Conservation (phyloP, 2,329 filamentous ascomycete genomes). For the Phoma sp. region DNA sequence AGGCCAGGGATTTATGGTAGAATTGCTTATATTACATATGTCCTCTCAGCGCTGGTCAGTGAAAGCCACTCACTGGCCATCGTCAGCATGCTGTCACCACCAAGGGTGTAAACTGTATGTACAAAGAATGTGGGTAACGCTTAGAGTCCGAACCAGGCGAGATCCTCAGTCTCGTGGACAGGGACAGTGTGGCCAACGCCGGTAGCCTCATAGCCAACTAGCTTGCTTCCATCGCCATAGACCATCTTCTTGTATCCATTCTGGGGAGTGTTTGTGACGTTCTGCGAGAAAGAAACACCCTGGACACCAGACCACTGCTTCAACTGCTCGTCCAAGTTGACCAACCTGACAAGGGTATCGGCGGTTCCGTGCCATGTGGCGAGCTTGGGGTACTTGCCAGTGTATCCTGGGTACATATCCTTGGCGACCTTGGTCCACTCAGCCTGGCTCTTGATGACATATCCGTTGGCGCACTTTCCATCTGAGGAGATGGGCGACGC, state of each 20-base stretch:
- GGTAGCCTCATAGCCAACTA: slow-evolving; percentile 30
- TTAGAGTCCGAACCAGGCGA: slow-evolving; percentile 14
- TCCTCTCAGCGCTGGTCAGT: too few species aligned
- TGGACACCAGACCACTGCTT: slow-evolving; percentile 39
- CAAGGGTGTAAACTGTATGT: too few species aligned
- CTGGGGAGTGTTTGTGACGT: slow-evolving; percentile 29
- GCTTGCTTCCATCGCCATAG: slow-evolving; percentile 36
- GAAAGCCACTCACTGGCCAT: not conserved
- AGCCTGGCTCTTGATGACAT: slow-evolving; percentile 22
- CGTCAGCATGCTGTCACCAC: too few species aligned
- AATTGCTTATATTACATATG: too few species aligned
- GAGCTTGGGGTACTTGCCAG: slow-evolving; percentile 44
- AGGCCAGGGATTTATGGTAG: too few species aligned
- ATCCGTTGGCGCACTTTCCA: slow-evolving; percentile 28
- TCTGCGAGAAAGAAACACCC: slow-evolving; percentile 23
- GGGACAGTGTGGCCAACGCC: slow-evolving; percentile 38
- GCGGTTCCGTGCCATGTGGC: slow-evolving; percentile 46
- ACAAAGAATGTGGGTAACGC: too few species aligned
- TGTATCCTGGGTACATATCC: slow-evolving; percentile 47
- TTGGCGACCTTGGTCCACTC: slow-evolving; percentile 44
- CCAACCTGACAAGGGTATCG: slow-evolving; percentile 39
- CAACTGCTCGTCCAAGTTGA: slow-evolving; percentile 35
- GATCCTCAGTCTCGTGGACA: slow-evolving; percentile 7
- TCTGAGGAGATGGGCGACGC: slow-evolving; percentile 26
- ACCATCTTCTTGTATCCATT: slow-evolving; percentile 34